Conservation (phyloP, 2,329 filamentous ascomycete genomes). For the Ilyonectria robusta region DNA sequence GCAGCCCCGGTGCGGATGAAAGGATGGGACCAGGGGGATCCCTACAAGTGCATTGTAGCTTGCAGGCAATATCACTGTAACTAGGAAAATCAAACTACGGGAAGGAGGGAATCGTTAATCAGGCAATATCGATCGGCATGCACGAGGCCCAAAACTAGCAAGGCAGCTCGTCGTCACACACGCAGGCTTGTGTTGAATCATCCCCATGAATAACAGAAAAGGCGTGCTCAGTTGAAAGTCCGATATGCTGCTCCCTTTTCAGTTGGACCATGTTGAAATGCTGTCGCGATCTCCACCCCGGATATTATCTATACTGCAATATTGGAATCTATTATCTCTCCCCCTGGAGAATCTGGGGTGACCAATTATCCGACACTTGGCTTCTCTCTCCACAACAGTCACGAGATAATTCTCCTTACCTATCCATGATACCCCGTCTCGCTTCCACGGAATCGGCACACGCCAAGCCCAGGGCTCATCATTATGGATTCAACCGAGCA, state of each 20-base stretch:
- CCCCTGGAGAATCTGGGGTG: constrained; percentile 6
- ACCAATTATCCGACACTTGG: neutral
- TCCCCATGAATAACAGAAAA: constrained; percentile 12
- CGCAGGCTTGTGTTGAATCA: constrained; percentile 9
- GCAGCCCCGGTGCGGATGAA: constrained; percentile 9
- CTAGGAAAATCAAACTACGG: neutral
- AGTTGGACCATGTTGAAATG: neutral
- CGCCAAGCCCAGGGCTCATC: neutral
- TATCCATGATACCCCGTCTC: constrained; percentile 1
- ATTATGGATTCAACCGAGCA: neutral
- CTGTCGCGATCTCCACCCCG: neutral
- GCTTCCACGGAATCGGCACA: constrained; percentile 6
- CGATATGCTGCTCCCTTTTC: neutral
- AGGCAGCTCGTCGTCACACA: constrained; percentile 1
- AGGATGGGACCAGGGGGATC: neutral
- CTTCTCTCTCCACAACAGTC: constrained; percentile 1
- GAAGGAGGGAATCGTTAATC: constrained; percentile 2
- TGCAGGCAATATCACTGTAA: neutral
- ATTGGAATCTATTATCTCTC: neutral
- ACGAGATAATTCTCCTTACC: neutral
- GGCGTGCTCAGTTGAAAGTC: neutral
- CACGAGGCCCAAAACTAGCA: neutral
- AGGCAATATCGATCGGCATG: constrained; percentile 1
- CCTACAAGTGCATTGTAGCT: constrained; percentile 1
- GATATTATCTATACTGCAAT: neutral